Evolutionary conservation across 495 filamentous ascomycete genomes (phyloP).

Genomic region (Penicillium cosmopolitanum): DNA sequence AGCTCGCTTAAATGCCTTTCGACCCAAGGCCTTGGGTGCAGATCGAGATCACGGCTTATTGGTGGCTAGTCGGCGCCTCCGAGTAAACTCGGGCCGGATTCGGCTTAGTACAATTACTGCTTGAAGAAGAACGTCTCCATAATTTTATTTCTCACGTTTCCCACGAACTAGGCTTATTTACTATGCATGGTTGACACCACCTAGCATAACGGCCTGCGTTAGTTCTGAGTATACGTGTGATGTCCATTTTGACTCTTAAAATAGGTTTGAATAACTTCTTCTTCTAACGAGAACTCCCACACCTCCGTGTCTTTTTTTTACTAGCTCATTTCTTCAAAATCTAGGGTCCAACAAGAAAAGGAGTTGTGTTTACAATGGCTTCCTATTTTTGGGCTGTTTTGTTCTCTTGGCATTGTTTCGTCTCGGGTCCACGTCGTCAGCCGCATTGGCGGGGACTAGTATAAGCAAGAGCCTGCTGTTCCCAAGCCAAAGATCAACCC

Average conservation of each 20-base stretch:
- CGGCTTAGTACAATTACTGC: conserved; percentile 1
- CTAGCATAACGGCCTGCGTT: neutral
- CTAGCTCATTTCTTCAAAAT: neutral
- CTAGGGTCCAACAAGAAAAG: neutral
- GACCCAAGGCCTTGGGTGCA: neutral
- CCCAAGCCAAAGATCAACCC: neutral
- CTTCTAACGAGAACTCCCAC: neutral
- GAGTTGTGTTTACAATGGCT: neutral
- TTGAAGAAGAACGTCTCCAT: neutral
- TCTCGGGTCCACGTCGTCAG: neutral
- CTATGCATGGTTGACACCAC: neutral
- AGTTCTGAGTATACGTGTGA: neutral
- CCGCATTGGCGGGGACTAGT: neutral
- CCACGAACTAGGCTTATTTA: neutral
- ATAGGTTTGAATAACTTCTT: neutral
- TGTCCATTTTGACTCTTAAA: neutral
- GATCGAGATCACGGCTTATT: neutral
- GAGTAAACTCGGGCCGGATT: neutral
- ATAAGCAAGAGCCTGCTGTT: neutral
- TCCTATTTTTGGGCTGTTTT: neutral
- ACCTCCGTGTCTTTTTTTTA: neutral
- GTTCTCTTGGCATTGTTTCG: neutral
- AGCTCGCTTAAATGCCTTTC: conserved; percentile 3
- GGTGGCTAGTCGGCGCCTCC: conserved; percentile 1
- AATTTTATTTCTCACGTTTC: neutral